These are phyloP conservation scores for Pseudocercospora macadamiae DNA, from an alignment of 2,329 filamentous ascomycete species.

Conservation along the genomic window DNA sequence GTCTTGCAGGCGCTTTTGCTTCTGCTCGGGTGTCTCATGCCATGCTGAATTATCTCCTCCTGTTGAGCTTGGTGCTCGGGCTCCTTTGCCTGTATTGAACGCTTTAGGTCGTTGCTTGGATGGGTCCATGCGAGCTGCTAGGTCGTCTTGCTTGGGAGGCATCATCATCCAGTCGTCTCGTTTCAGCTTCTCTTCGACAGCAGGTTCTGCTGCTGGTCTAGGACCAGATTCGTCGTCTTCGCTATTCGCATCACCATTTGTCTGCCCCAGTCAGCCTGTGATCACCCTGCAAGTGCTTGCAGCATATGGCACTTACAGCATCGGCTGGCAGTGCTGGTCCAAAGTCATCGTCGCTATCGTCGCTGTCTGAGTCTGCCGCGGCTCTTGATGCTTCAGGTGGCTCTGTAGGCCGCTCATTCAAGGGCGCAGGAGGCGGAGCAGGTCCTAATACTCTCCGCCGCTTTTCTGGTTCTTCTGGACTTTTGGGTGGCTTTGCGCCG, in stretches of 20 bases:
- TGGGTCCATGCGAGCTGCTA: constrained; percentile 70
- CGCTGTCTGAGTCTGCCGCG: constrained; percentile 26
- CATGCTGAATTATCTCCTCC: constrained; percentile 65
- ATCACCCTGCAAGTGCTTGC: background rate
- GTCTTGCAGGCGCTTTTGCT: constrained; percentile 76
- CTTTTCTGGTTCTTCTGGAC: constrained; percentile 51
- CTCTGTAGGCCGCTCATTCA: constrained; percentile 50
- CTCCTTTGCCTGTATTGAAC: constrained; percentile 73
- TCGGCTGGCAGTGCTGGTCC: constrained; percentile 48
- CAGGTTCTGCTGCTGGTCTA: constrained; percentile 26
- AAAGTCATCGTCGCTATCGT: constrained; percentile 46
- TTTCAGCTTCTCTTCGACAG: constrained; percentile 47
- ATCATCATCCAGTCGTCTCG: constrained; percentile 71
- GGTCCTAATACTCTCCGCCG: constrained; percentile 59
- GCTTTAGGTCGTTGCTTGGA: constrained; percentile 80
- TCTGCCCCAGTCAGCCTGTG: background rate
- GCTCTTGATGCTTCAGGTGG: constrained; percentile 37
- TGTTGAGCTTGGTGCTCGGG: constrained; percentile 46
- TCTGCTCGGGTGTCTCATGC: constrained; percentile 91
- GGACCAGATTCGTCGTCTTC: constrained; percentile 32
- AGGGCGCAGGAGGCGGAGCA: constrained; percentile 55
- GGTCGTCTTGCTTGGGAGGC: constrained; percentile 53
- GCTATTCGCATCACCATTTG: constrained; percentile 17
- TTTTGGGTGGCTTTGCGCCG: constrained; percentile 39
- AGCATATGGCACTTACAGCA: background rate